These are phyloP conservation scores for Hydrangea macrophylla DNA, from an alignment of 148 eudicot species.

Conservation along the genomic window DNA sequence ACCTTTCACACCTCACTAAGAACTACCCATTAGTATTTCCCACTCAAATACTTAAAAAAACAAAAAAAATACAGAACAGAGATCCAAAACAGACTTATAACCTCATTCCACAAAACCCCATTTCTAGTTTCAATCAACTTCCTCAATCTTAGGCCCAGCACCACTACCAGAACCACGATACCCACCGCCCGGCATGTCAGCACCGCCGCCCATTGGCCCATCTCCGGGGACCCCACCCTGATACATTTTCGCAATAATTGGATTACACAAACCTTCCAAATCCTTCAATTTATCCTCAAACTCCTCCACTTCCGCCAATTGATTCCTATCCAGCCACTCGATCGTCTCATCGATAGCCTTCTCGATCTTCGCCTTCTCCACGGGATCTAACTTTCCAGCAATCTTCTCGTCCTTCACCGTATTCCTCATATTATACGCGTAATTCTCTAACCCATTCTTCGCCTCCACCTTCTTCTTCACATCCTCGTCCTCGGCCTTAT, in stretches of 20 bases:
- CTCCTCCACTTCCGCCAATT: conserved; percentile 15
- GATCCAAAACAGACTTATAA: too few relatives aligned
- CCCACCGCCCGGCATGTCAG: conserved; percentile 1
- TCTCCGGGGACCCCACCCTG: conserved; percentile 7
- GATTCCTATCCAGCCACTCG: conserved; percentile 12
- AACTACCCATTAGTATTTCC: too few relatives aligned
- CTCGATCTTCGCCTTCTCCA: conserved; percentile 10
- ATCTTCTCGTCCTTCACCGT: conserved; percentile 12
- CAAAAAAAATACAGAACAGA: too few relatives aligned
- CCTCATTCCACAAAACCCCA: neutral
- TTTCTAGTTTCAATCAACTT: conserved; percentile 1
- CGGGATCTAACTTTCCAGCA: conserved; percentile 8
- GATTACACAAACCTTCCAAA: conserved; percentile 4
- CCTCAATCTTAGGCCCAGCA: conserved; percentile 15
- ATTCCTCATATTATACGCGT: too few relatives aligned
- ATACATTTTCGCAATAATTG: conserved; percentile 9
- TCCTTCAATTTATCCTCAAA: conserved; percentile 16
- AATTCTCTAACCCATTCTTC: conserved; percentile 9
- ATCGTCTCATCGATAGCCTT: conserved; percentile 2
- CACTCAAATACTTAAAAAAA: too few relatives aligned
- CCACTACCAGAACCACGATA: neutral
- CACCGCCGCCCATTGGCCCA: conserved; percentile 11
- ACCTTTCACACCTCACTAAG: too few relatives aligned
- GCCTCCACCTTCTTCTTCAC: conserved; percentile 13
- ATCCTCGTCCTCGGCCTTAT: conserved; percentile 2